phyloP scores from a whole-genome alignment of 2,329 filamentous ascomycete species.

The Colletotrichum australisinense region DNA sequence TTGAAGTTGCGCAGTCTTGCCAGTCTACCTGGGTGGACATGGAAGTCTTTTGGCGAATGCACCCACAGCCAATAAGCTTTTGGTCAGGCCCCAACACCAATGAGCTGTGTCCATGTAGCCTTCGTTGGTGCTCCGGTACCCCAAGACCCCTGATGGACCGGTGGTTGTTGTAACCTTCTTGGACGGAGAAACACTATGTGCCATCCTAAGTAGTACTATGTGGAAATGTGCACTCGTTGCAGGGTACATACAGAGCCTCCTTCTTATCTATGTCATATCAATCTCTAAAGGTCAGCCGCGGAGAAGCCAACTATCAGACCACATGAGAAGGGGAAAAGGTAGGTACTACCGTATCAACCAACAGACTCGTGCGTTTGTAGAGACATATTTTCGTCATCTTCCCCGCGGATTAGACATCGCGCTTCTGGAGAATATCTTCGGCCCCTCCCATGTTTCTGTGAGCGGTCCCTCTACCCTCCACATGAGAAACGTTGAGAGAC shows the following conservation, averaged over 20 bases:
- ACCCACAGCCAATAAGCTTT: background rate
- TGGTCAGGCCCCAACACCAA: background rate
- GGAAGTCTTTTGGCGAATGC: background rate
- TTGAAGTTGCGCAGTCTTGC: background rate
- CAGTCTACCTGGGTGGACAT: background rate
- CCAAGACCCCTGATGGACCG: background rate
- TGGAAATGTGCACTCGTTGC: no score
- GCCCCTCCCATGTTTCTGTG: background rate
- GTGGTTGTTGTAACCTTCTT: constrained; percentile 3
- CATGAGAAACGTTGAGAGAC: background rate
- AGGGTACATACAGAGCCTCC: no score
- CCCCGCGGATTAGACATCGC: background rate
- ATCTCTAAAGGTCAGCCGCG: no score
- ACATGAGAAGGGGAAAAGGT: background rate
- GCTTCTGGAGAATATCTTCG: background rate
- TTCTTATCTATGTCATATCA: no score
- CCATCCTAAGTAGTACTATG: background rate
- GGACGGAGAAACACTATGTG: background rate
- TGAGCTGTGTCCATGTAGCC: constrained; percentile 1
- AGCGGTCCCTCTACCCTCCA: background rate
- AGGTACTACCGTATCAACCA: background rate
- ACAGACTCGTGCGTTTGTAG: background rate
- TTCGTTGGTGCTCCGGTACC: constrained; percentile 18
- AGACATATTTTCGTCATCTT: background rate
- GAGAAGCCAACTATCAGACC: no score